These are phyloP conservation scores for Pythium grandisporangium DNA, from an alignment of 352 stramenopile species.

Conservation along the genomic window DNA sequence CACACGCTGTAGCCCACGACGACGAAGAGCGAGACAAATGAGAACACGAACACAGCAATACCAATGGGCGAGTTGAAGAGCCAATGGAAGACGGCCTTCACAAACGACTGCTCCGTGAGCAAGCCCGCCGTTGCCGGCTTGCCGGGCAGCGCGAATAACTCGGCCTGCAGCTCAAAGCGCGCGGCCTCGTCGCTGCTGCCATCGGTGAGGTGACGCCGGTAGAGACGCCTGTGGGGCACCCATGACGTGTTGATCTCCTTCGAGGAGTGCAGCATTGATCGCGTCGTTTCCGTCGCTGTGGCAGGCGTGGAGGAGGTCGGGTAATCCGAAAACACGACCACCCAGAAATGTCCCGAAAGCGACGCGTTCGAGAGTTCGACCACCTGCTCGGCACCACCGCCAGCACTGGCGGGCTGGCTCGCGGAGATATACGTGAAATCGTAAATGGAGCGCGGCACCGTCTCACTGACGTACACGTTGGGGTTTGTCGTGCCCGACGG, in stretches of 20 bases:
- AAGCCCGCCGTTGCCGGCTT: slow-evolving; percentile 5
- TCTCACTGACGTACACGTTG: slow-evolving; percentile 66
- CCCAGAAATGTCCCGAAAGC: slow-evolving; percentile 59
- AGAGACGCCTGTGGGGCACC: slow-evolving; percentile 2
- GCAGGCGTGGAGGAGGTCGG: slow-evolving; percentile 12
- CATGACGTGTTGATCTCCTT: background rate
- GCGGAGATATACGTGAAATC: slow-evolving; percentile 64
- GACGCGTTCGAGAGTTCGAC: slow-evolving; percentile 40
- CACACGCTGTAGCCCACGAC: slow-evolving; percentile 42
- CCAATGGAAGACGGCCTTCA: slow-evolving; percentile 32
- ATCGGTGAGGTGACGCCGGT: slow-evolving; percentile 3
- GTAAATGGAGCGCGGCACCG: slow-evolving; percentile 56
- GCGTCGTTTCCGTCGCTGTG: too few species aligned
- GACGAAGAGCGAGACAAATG: slow-evolving; percentile 24
- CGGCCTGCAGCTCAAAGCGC: slow-evolving; percentile 29
- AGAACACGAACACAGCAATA: slow-evolving; percentile 35
- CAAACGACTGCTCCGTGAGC: slow-evolving; percentile 46
- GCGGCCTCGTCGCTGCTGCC: slow-evolving; percentile 1
- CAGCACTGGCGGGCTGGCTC: slow-evolving; percentile 5
- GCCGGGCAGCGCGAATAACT: slow-evolving; percentile 23
- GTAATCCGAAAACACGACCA: slow-evolving; percentile 64
- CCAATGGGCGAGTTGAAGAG: slow-evolving; percentile 33
- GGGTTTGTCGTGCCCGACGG: slow-evolving; percentile 13
- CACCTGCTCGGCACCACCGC: slow-evolving; percentile 12
- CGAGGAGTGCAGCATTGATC: background rate